Conservation (phyloP, 2,329 filamentous ascomycete species). For the Fusarium sp. region DNA sequence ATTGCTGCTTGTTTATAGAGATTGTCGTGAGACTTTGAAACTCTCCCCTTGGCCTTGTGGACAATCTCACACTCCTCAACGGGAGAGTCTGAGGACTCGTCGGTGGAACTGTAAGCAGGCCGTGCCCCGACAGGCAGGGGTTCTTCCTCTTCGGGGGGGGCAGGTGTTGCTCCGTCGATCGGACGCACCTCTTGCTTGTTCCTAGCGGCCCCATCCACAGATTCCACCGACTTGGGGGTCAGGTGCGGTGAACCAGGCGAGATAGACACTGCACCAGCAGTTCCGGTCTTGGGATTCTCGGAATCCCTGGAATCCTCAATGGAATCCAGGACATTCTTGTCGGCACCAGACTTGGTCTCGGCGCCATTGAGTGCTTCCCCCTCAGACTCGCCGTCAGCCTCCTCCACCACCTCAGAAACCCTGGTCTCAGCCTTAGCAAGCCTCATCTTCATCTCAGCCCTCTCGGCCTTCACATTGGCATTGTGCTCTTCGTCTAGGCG, state of each 20-base stretch:
- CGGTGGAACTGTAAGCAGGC: constrained; percentile 58
- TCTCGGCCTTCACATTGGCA: constrained; percentile 39
- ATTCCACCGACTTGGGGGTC: constrained; percentile 48
- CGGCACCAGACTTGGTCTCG: constrained; percentile 16
- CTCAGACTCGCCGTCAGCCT: constrained; percentile 39
- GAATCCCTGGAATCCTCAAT: constrained; percentile 1
- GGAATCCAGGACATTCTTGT: constrained; percentile 7
- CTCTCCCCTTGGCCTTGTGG: constrained; percentile 69
- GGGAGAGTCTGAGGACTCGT: constrained; percentile 69
- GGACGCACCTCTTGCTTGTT: constrained; percentile 52
- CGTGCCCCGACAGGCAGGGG: constrained; percentile 34
- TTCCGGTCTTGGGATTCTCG: constrained; percentile 19
- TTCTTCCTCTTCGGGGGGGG: constrained; percentile 29
- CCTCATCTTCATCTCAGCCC: constrained; percentile 29
- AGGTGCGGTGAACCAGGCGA: constrained; percentile 47
- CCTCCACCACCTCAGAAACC: constrained; percentile 20
- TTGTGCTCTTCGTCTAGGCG: constrained; percentile 45
- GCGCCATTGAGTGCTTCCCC: constrained; percentile 22
- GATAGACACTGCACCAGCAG: constrained; percentile 41
- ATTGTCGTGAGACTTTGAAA: constrained; percentile 60
- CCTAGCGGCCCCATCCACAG: constrained; percentile 34
- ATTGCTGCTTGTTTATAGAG: constrained; percentile 49
- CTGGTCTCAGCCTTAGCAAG: constrained; percentile 25
- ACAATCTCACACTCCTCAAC: constrained; percentile 70
- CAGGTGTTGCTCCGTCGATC: constrained; percentile 41